phyloP scores from a whole-genome alignment of 2,329 filamentous ascomycete species.

The Fusarium circinatum region DNA sequence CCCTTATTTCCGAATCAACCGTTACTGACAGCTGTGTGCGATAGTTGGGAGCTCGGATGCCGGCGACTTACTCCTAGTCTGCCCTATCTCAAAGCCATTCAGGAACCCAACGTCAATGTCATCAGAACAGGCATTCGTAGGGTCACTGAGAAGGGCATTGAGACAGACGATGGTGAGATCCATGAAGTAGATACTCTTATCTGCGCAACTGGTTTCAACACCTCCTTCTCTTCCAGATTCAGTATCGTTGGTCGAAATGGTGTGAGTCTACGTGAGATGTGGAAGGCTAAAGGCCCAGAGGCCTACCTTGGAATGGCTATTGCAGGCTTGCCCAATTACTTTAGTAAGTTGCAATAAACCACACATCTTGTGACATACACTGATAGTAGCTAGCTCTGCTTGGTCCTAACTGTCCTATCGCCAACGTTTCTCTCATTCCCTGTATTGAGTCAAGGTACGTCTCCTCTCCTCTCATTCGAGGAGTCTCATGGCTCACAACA shows the following conservation, averaged over 20 bases:
- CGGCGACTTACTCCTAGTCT: background rate
- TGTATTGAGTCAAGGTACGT: background rate
- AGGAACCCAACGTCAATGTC: background rate
- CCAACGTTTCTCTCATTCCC: background rate
- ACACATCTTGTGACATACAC: background rate
- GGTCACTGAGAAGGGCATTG: background rate
- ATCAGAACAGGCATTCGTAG: background rate
- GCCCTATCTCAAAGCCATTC: background rate
- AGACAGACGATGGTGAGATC: background rate
- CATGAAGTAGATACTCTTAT: background rate
- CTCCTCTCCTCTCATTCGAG: too few species aligned
- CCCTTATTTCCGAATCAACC: fast-evolving
- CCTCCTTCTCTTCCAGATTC: background rate
- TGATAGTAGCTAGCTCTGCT: background rate
- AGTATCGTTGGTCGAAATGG: background rate
- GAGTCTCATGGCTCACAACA: too few species aligned
- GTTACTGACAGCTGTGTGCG: background rate
- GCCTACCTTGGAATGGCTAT: background rate
- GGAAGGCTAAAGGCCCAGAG: constrained; percentile 3
- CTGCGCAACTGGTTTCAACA: background rate
- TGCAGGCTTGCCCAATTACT: background rate
- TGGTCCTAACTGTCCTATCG: background rate
- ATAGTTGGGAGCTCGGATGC: background rate
- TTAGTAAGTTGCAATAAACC: background rate
- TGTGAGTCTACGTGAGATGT: background rate